Evolutionary conservation across 805 yeast species (phyloP), one percentile per base, ranked within the genome.

Genomic region (Teunomyces aglyptinius): DNA sequence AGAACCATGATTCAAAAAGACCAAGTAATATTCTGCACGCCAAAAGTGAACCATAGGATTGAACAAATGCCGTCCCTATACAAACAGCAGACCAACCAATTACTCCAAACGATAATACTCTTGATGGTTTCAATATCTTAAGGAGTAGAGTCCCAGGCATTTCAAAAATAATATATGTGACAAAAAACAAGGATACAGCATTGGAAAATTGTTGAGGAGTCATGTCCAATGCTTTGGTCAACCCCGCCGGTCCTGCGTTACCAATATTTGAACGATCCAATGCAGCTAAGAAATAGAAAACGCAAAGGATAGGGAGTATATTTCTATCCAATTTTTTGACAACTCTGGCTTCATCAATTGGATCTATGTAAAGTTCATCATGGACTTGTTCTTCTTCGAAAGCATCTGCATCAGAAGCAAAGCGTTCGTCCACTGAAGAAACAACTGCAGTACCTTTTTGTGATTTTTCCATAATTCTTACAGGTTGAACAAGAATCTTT

Each of bases 191-290:
- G 6, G 80, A 69, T 4, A 75, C 76, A 24, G 70, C 71, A 31
- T 66, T 68, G 19, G 75, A 70, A 53, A 67, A 77, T 51, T 77
- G 72, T 18, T 57, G 60, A 1, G 67, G 68, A 0, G 60, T 54
- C 20, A 78, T 56, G 6, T 67, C 63, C 15, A 78, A 47, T 45
- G 70, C 76, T 22, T 64, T 64, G 0, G 68, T 59, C 49, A 80
- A 52, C 3, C 85, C 85, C 11, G 81, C 83, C 2, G 77, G 68
- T 35, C 70, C 70, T 7, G 85, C 85, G 55, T 81, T 81, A 53
- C 85, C 84, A 45, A 81, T 77, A 55, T 80, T 80, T 11, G 82
- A 76, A 49, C 78, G 70, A 59, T 81, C 85, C 46, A 81, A 61
- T 41, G 71, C 68, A 3, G 81, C 72, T 38, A 75, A 62, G 46